phyloP scores from a whole-genome alignment of 176 grass and related monocot species.

The Dendrocalamus sinicus region DNA sequence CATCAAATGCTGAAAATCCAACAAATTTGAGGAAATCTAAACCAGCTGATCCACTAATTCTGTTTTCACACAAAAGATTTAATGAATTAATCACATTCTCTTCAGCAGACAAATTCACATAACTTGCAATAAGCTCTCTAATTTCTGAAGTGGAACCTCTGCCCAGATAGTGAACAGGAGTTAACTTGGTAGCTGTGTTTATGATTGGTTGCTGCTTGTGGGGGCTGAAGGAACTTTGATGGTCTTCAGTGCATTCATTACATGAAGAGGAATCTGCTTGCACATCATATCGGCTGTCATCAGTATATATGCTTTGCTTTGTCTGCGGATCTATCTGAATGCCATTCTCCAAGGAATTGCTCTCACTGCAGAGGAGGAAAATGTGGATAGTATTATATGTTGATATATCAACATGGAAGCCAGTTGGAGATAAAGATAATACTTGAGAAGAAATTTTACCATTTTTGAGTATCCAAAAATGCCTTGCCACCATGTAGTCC shows the following conservation, averaged over 20 bases:
- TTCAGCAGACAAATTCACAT: constrained; percentile 60
- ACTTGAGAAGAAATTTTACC: constrained; percentile 59
- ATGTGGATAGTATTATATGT: constrained; percentile 26
- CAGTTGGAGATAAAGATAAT: constrained; percentile 35
- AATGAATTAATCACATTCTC: constrained; percentile 70
- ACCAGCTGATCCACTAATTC: constrained; percentile 56
- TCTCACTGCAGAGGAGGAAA: constrained; percentile 31
- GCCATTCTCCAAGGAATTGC: constrained; percentile 46
- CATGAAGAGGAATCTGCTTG: constrained; percentile 39
- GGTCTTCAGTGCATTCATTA: constrained; percentile 38
- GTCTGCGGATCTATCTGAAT: constrained; percentile 16
- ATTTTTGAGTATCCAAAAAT: constrained; percentile 39
- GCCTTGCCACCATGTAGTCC: constrained; percentile 52
- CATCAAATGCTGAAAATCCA: constrained; percentile 77
- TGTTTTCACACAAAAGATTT: constrained; percentile 72
- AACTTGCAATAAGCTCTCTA: constrained; percentile 61
- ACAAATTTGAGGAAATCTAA: constrained; percentile 75
- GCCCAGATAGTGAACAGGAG: constrained; percentile 61
- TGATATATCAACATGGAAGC: constrained; percentile 34
- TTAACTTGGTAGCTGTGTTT: constrained; percentile 58
- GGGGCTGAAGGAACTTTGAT: constrained; percentile 45
- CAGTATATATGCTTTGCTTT: constrained; percentile 21
- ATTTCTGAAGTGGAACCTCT: constrained; percentile 57
- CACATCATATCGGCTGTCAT: constrained; percentile 33
- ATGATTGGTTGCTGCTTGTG: constrained; percentile 38